These are phyloP conservation scores for Pleurotus salmoneostramineus DNA, from an alignment of 768 basidiomycete genomes.

Conservation along the genomic window DNA sequence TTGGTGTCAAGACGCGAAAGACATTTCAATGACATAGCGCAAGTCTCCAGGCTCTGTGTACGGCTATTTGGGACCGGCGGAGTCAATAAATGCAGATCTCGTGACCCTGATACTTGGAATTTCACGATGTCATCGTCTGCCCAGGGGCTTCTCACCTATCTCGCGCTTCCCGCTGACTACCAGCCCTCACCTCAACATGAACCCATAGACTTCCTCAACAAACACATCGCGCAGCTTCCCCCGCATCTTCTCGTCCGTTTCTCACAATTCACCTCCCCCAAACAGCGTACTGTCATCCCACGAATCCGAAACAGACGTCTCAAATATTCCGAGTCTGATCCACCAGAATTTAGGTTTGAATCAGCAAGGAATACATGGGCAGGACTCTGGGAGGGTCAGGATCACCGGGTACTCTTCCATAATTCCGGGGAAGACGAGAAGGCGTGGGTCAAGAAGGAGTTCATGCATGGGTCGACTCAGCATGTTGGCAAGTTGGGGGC, in stretches of 20 bases:
- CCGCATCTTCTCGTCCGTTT: conserved; percentile 33
- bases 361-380: conserved; percentile 62
- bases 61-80: background rate
- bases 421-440: conserved; percentile 64
- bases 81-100: background rate
- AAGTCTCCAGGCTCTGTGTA: background rate
- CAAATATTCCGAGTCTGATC: conserved; percentile 51
- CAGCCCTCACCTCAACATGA: conserved; percentile 52
- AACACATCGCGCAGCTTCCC: conserved; percentile 25
- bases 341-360: conserved; percentile 49
- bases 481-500: conserved; percentile 68
- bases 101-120: background rate
- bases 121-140: conserved; percentile 22
- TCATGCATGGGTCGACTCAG: conserved; percentile 51
- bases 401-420: conserved; percentile 33
- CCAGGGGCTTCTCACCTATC: conserved; percentile 34
- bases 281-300: conserved; percentile 59
- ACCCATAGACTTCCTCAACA: conserved; percentile 60
- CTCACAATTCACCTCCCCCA: conserved; percentile 49
- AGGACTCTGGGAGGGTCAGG: conserved; percentile 58
- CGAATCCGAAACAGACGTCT: conserved; percentile 71
- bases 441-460: conserved; percentile 61
- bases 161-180: conserved; percentile 58
- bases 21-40: background rate
- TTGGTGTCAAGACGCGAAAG: background rate